Evolutionary conservation across 2,329 filamentous ascomycete genomes (phyloP).

Genomic region (Diaporthe helianthi): DNA sequence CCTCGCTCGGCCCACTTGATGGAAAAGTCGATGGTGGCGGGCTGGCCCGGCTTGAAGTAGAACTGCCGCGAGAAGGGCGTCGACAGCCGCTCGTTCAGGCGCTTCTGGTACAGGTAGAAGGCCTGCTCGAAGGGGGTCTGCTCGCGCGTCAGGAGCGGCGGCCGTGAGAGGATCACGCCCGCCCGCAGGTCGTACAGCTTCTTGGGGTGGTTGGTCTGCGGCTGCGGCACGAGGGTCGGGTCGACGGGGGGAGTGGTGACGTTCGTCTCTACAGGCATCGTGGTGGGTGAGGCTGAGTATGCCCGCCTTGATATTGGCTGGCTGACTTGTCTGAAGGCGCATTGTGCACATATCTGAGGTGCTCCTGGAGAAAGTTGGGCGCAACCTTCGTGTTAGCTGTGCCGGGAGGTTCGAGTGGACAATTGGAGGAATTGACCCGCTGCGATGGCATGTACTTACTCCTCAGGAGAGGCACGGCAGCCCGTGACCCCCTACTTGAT

Average conservation of each 20-base stretch:
- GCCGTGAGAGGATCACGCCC: conserved; percentile 84
- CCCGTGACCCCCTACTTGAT: conserved; percentile 63
- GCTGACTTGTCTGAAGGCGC: conserved; percentile 43
- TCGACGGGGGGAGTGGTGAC: conserved; percentile 37
- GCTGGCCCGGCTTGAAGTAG: conserved; percentile 93
- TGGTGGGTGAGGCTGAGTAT: conserved; percentile 45
- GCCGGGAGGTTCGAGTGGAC: conserved; percentile 37
- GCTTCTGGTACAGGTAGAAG: conserved; percentile 96
- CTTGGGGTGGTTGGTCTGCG: conserved; percentile 33
- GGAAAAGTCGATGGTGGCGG: conserved; percentile 87
- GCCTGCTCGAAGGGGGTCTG: conserved; percentile 89
- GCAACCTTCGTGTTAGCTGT: conserved; percentile 38
- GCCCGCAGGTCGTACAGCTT: conserved; percentile 58
- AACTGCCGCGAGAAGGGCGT: conserved; percentile 89
- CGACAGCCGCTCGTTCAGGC: conserved; percentile 89
- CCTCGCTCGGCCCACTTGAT: conserved; percentile 78
- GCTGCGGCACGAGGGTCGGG: conserved; percentile 38
- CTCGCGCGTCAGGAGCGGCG: conserved; percentile 84
- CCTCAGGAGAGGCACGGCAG: conserved; percentile 56
- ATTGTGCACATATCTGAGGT: conserved; percentile 45
- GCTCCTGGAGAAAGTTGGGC: conserved; percentile 34
- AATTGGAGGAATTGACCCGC: neutral
- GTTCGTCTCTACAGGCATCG: conserved; percentile 40
- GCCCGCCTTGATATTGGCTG: conserved; percentile 39
- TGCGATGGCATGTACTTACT: conserved; percentile 46